A percentile compares a stretch with the other conserved stretches of the same genome.
phyloP scores from a whole-genome alignment of 2,329 filamentous ascomycete species.

The Cercospora zeina region DNA sequence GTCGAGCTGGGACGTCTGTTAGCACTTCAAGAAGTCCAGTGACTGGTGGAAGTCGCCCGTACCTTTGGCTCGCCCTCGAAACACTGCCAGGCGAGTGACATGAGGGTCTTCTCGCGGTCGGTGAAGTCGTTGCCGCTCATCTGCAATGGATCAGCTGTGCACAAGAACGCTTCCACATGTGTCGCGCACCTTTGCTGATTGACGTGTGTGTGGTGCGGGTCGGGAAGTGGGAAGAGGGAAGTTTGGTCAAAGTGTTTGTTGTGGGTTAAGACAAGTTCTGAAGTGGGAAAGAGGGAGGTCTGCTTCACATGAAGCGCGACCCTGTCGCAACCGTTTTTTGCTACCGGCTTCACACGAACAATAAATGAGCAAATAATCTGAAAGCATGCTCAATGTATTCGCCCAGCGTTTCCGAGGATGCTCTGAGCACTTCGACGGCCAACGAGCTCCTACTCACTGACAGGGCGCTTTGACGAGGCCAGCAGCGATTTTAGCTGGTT shows the following conservation, averaged over 20 bases:
- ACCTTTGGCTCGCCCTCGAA: slow-evolving; percentile 37
- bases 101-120: slow-evolving; percentile 32
- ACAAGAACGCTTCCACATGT: background rate
- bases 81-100: slow-evolving; percentile 35
- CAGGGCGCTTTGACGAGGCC: background rate
- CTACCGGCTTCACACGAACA: background rate
- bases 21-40: slow-evolving; percentile 29
- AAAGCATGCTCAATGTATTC: background rate
- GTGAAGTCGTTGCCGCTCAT: slow-evolving; percentile 28
- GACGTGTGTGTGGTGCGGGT: background rate
- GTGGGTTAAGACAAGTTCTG: background rate
- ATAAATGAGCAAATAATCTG: background rate
- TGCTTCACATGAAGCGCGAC: background rate
- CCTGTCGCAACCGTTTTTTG: background rate
- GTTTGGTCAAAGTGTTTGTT: background rate
- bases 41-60: slow-evolving; percentile 41
- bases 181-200: background rate
- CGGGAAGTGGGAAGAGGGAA: background rate
- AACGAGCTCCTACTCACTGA: no score
- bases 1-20: slow-evolving; percentile 27
- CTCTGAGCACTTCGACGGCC: no score
- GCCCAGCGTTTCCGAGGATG: background rate
- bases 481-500: background rate
- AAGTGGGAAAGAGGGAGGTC: background rate
- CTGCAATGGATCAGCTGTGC: slow-evolving; percentile 3